Conservation (phyloP, 345 rosid species). For the Eutrema heterophyllum region DNA sequence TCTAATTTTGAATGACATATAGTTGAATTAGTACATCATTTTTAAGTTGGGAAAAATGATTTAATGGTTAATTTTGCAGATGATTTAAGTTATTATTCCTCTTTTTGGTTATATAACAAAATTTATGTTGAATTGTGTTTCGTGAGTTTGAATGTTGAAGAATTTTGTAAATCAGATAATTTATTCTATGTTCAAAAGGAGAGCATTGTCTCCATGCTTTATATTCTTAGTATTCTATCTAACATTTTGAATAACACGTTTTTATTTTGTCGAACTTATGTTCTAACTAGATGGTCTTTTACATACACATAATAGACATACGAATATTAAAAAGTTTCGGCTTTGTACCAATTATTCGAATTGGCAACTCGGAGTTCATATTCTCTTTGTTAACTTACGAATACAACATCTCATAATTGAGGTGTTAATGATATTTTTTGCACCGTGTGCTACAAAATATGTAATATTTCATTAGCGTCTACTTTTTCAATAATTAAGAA, state of each 20-base stretch:
- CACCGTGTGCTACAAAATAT: not conserved
- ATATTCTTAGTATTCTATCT: not conserved
- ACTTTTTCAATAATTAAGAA: not conserved
- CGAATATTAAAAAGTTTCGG: slow-evolving; percentile 16
- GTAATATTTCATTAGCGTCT: not conserved
- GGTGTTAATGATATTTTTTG: not conserved
- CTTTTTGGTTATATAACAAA: not conserved
- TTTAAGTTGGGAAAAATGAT: not conserved
- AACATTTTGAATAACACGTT: slow-evolving; percentile 1
- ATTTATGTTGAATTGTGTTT: too few species aligned
- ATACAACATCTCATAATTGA: not conserved
- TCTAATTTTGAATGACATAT: not conserved
- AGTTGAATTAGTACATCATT: not conserved
- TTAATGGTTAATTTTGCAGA: not conserved
- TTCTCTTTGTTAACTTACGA: slow-evolving; percentile 27
- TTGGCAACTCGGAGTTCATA: slow-evolving; percentile 25
- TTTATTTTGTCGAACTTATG: slow-evolving; percentile 1
- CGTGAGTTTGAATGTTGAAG: not conserved
- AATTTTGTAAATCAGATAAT: not conserved
- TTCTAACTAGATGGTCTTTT: not conserved
- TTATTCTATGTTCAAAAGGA: too few species aligned
- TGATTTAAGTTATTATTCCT: too few species aligned
- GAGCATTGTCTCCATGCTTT: not conserved
- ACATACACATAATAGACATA: not conserved
- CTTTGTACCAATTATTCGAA: slow-evolving; percentile 29